phyloP scores from a whole-genome alignment of 2,329 filamentous ascomycete genomes.

The Fusarium sublunatum region DNA sequence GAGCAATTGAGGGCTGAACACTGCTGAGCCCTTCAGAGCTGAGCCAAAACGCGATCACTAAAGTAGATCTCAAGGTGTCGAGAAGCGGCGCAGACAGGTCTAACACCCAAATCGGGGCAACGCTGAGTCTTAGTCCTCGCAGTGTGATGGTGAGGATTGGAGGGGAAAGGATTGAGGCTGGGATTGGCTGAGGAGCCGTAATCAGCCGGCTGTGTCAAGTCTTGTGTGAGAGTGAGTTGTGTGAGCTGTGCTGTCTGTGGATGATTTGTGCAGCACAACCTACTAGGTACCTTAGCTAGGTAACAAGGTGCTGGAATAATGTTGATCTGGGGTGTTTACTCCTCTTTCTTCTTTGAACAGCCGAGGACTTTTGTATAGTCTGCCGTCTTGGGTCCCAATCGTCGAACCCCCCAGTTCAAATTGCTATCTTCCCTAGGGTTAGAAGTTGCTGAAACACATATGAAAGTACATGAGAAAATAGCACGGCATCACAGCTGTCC shows the following conservation, averaged over 20 bases:
- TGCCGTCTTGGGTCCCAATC: constrained; percentile 23
- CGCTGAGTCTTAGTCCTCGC: constrained; percentile 15
- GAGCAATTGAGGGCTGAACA: constrained; percentile 31
- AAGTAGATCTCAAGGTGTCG: constrained; percentile 25
- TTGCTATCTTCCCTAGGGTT: background rate
- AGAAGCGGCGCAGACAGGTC: constrained; percentile 31
- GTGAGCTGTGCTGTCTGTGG: constrained; percentile 35
- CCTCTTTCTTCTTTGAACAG: constrained; percentile 33
- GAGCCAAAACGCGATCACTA: constrained; percentile 21
- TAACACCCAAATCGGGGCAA: constrained; percentile 21
- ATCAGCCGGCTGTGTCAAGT: constrained; percentile 34
- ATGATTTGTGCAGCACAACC: constrained; percentile 38
- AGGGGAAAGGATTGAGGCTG: constrained; percentile 23
- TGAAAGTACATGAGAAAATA: background rate
- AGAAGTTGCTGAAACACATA: constrained; percentile 7
- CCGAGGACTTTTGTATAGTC: constrained; percentile 31
- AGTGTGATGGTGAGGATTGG: constrained; percentile 28
- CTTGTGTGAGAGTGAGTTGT: constrained; percentile 34
- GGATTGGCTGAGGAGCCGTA: constrained; percentile 37
- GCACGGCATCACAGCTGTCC: constrained; percentile 6
- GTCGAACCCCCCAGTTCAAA: constrained; percentile 26
- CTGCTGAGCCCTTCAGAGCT: constrained; percentile 36
- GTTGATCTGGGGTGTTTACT: constrained; percentile 14
- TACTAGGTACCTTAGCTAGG: background rate
- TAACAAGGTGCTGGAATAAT: constrained; percentile 24